phyloP scores from a whole-genome alignment of 2,329 filamentous ascomycete genomes.

The Cytospora chrysosperma region DNA sequence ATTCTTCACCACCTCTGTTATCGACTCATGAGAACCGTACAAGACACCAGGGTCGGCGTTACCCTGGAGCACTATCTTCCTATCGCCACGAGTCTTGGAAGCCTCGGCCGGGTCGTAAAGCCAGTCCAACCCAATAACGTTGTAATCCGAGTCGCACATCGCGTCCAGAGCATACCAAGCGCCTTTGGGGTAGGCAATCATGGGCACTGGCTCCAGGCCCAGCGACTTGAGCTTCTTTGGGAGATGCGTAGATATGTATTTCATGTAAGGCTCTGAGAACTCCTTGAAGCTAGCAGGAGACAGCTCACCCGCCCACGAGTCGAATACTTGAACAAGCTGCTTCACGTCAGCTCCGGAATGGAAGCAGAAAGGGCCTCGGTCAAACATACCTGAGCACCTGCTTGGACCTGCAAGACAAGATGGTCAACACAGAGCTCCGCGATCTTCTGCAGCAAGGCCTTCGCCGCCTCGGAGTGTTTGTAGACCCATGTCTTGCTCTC shows the following conservation, averaged over 20 bases:
- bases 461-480: constrained; percentile 77
- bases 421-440: constrained; percentile 94
- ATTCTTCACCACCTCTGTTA: constrained; percentile 76
- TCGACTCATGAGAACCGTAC: constrained; percentile 79
- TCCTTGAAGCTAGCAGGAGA: constrained; percentile 79
- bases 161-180: constrained; percentile 93
- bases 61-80: constrained; percentile 79
- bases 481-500: constrained; percentile 97
- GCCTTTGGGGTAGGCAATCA: constrained; percentile 98
- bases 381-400: constrained; percentile 74
- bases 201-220: constrained; percentile 78
- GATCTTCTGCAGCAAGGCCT: constrained; percentile 84
- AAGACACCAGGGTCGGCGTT: constrained; percentile 94
- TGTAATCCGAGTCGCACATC: constrained; percentile 83
- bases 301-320: constrained; percentile 96
- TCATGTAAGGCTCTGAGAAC: constrained; percentile 84
- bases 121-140: constrained; percentile 95
- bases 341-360: constrained; percentile 17
- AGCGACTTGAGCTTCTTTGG: constrained; percentile 72
- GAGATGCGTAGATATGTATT: constrained; percentile 78
- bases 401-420: constrained; percentile 85
- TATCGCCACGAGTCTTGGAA: constrained; percentile 72
- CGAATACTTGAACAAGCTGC: constrained; percentile 90
- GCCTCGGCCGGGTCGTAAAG: constrained; percentile 85
- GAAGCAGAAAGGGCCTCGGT: not conserved